Evolutionary conservation across 192 early-diverging fungal genomes (phyloP).

Genomic region (Coemansia sp.): DNA sequence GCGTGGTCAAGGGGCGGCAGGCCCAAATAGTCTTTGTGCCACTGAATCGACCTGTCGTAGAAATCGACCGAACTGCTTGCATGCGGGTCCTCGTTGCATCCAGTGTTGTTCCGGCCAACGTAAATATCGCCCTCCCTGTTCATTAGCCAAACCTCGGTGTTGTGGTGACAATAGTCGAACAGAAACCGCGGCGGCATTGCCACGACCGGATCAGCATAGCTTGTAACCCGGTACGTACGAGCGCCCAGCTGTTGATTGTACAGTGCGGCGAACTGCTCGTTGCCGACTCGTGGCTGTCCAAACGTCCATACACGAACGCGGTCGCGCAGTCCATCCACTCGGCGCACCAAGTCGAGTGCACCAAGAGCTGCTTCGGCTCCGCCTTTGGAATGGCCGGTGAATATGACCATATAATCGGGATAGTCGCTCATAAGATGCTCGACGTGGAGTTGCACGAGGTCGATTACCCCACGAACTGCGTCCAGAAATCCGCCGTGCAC

Average conservation of each 20-base stretch:
- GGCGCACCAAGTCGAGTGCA: constrained; percentile 34
- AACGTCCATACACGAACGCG: constrained; percentile 44
- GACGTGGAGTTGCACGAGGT: constrained; percentile 8
- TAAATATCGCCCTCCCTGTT: constrained; percentile 35
- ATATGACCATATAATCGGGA: constrained; percentile 35
- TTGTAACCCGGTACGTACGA: constrained; percentile 39
- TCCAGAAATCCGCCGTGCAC: constrained; percentile 44
- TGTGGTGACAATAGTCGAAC: constrained; percentile 47
- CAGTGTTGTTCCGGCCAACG: constrained; percentile 26
- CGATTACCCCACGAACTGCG: constrained; percentile 18
- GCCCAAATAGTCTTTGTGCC: constrained; percentile 50
- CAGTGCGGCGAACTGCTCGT: constrained; percentile 28
- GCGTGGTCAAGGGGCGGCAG: constrained; percentile 47
- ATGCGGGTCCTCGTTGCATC: constrained; percentile 36
- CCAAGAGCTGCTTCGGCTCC: constrained; percentile 42
- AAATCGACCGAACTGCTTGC: constrained; percentile 42
- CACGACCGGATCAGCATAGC: constrained; percentile 40
- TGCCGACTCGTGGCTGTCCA: constrained; percentile 42
- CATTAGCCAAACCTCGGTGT: constrained; percentile 41
- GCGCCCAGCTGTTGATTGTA: constrained; percentile 34
- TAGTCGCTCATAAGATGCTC: constrained; percentile 22
- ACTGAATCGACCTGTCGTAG: constrained; percentile 34
- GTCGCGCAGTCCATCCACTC: constrained; percentile 16
- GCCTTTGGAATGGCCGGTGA: constrained; percentile 51
- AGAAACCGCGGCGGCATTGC: constrained; percentile 40